phyloP scores from a whole-genome alignment of 176 grass and related monocot genomes.

The Urochloa ruziziensis region DNA sequence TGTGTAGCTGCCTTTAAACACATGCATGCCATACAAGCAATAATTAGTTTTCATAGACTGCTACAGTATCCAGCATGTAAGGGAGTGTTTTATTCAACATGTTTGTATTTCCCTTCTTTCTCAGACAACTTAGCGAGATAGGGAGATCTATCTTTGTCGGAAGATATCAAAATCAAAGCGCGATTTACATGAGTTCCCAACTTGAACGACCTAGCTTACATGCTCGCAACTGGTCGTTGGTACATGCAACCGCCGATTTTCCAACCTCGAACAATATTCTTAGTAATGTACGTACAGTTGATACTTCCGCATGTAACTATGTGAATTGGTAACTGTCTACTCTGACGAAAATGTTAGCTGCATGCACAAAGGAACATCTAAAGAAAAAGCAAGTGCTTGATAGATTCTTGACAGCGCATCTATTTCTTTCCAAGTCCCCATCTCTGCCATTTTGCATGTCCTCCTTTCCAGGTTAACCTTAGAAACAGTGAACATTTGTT shows the following conservation, averaged over 20 bases:
- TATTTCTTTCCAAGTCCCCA: neutral
- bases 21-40: neutral
- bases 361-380: neutral
- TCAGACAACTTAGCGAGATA: neutral
- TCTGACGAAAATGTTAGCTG: neutral
- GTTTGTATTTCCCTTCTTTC: neutral
- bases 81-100: neutral
- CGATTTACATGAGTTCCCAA: neutral
- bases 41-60: neutral
- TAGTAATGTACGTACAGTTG: neutral
- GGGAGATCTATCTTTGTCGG: neutral
- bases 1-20: neutral
- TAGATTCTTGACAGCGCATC: conserved; percentile 21
- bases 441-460: neutral
- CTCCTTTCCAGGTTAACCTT: neutral
- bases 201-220: neutral
- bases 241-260: neutral
- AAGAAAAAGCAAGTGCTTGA: neutral
- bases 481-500: neutral
- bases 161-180: neutral
- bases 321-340: neutral
- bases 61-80: neutral
- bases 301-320: neutral
- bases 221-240: neutral
- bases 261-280: neutral